Percentiles rank a stretch among this genome's conserved stretches.
phyloP scores from a whole-genome alignment of 257 asterid species.

The Solanum gandarillasii region DNA sequence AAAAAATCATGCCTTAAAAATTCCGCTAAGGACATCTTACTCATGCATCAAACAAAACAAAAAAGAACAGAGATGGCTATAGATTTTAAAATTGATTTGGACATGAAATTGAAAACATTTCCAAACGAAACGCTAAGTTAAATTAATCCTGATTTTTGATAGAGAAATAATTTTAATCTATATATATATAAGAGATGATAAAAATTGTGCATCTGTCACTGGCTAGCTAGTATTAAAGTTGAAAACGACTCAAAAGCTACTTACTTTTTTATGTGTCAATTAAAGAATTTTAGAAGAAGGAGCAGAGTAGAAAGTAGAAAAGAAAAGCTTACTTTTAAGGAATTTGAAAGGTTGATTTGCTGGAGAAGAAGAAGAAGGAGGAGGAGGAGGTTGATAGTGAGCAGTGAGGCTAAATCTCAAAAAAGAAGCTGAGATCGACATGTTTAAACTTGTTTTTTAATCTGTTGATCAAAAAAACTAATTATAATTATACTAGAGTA shows the following conservation, averaged over 20 bases:
- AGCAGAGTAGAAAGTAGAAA: too few relatives aligned
- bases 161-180: neutral
- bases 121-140: neutral
- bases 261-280: neutral
- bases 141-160: too few relatives aligned
- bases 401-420: neutral
- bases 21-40: neutral
- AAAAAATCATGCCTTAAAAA: neutral
- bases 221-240: neutral
- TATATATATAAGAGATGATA: neutral
- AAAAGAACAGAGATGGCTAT: neutral
- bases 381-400: neutral
- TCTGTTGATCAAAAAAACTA: neutral
- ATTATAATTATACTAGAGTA: neutral
- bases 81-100: neutral
- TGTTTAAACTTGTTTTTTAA: neutral
- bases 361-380: neutral
- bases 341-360: neutral
- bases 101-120: neutral
- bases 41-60: neutral
- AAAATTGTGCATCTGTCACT: neutral
- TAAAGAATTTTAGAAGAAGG: neutral
- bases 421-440: conserved; percentile 2
- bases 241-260: neutral
- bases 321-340: neutral